phyloP scores from a whole-genome alignment of 306 rosid genomes.

The Fragaria iinumae region DNA sequence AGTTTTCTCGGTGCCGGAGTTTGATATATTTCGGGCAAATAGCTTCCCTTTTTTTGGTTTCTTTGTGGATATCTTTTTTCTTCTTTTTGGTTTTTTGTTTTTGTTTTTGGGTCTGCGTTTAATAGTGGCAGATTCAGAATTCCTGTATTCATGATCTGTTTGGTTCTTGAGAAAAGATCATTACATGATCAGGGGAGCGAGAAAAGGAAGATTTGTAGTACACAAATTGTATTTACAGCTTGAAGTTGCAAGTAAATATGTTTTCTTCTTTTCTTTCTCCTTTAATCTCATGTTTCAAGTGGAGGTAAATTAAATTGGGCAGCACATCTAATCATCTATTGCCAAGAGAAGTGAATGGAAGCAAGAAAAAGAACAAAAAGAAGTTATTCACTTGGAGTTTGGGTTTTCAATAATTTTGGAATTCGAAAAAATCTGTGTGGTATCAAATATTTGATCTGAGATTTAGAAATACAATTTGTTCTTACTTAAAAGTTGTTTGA shows the following conservation, averaged over 20 bases:
- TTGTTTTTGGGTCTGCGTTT: constrained; percentile 20
- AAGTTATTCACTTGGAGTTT: background rate
- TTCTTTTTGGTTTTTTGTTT: background rate
- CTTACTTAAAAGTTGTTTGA: background rate
- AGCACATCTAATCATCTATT: constrained; percentile 1
- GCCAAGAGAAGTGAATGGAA: background rate
- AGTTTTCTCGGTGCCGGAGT: constrained; percentile 36
- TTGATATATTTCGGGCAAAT: constrained; percentile 8
- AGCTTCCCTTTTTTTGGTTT: constrained; percentile 9
- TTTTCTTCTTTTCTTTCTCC: constrained; percentile 7
- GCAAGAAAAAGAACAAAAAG: background rate
- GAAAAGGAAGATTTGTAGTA: background rate
- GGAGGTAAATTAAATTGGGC: background rate
- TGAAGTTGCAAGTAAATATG: constrained; percentile 33
- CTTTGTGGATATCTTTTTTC: constrained; percentile 55
- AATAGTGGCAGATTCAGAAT: constrained; percentile 31
- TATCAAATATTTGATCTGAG: background rate
- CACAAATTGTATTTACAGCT: constrained; percentile 24
- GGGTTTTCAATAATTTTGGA: background rate
- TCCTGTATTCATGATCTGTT: constrained; percentile 28
- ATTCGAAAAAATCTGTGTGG: background rate
- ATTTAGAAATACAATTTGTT: background rate
- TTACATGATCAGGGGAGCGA: background rate
- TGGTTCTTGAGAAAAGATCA: constrained; percentile 13
- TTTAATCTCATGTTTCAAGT: constrained; percentile 7